Evolutionary conservation across 306 rosid genomes (phyloP), one percentile per base, ranked within the genome.

Genomic region (Cicer judaicum): DNA sequence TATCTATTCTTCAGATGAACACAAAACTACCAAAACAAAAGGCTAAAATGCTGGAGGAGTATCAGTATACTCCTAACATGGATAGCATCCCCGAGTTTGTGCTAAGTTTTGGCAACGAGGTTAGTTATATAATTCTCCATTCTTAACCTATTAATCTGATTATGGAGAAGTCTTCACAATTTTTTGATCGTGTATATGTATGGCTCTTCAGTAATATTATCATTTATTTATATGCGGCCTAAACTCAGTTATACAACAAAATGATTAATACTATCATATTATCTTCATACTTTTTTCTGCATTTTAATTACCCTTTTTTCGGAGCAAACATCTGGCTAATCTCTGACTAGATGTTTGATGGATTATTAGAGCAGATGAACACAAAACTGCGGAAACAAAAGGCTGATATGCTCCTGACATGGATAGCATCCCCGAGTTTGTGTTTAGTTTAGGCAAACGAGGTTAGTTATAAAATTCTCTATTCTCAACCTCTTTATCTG

Each of bases 51-150:
- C 79, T 93, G 68, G 89, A 82, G 46, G 93, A 87, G 68, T 88
- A 83, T 85, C 94, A 93, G 75, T 91, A 93, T 88, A 88, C 97
- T 74, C 98, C 98, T 77, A 94, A 89, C 84, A 93, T 89, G 96
- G 98, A 93, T 75, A 89, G 82, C 59, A 79, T 93, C 73, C 97
- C 97, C 4, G 97, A 93, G 67, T 89, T 89, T 78, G 76, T 71
- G 10, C 96, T 91, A 69, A 83, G 86, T 78, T 82, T 93, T 87
- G 96, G 89, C 70, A 18, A 93, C 76, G 98, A 93, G 83, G 98
- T 93, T 64, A 70, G 96, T 85, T 73, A 62, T 79, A 61, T n/a
- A 44, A 8, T 70, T 19, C 70, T 14, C 39, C 15, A 18, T 40
- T 69, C 15, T 75, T 69, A 57, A 38, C 59, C 68, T 62, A 14